Percentiles rank a stretch among this genome's conserved stretches.
Evolutionary conservation across 1,284 basidiomycete genomes (phyloP).

Genomic region (Anthracocystis setariae): DNA sequence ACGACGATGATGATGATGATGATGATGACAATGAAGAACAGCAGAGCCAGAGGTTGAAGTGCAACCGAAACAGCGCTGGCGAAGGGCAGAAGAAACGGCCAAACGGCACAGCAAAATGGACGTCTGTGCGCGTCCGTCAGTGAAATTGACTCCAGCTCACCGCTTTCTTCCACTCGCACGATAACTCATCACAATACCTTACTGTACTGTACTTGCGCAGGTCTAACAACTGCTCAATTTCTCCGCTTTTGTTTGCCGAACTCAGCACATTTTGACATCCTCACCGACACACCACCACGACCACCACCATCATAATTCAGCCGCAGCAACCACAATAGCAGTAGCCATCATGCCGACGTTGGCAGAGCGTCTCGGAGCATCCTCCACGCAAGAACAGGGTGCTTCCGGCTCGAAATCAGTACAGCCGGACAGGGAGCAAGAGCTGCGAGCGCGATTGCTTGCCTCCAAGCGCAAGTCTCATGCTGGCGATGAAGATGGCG

Average conservation of each 20-base stretch:
- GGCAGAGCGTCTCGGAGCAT: constrained; percentile 22
- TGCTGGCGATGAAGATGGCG: neutral
- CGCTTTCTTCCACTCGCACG: constrained; percentile 43
- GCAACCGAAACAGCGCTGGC: neutral
- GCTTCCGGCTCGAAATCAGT: constrained; percentile 1
- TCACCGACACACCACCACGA: neutral
- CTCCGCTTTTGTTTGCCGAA: constrained; percentile 3
- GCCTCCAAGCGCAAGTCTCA: constrained; percentile 25
- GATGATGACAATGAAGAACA: too few species aligned
- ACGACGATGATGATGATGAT: too few species aligned
- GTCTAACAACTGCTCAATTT: neutral
- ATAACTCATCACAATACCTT: neutral
- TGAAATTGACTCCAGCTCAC: constrained; percentile 25
- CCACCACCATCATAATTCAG: constrained; percentile 4
- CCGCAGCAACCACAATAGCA: constrained; percentile 1
- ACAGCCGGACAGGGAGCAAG: constrained; percentile 23
- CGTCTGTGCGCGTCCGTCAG: constrained; percentile 34
- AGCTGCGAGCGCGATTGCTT: constrained; percentile 32
- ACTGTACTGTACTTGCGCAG: neutral
- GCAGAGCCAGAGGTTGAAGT: too few species aligned
- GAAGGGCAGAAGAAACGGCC: neutral
- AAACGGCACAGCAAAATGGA: neutral
- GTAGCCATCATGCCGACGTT: constrained; percentile 24
- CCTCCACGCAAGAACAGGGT: neutral
- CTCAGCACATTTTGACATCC: constrained; percentile 13